Evolutionary conservation across 495 filamentous ascomycete genomes (phyloP).

Genomic region (Oleoguttula mirabilis): DNA sequence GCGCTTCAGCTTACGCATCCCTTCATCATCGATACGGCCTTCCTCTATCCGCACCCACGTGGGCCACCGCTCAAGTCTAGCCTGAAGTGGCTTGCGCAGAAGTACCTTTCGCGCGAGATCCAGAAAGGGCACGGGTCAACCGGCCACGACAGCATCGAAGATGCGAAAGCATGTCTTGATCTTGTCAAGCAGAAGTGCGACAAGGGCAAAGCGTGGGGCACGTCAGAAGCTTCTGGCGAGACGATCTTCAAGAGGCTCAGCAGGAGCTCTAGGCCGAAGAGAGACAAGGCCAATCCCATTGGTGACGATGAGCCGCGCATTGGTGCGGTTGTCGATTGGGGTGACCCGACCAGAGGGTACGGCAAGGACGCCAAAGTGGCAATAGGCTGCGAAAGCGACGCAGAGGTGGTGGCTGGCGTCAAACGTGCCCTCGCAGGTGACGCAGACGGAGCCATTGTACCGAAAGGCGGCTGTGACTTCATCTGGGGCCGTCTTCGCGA

Average conservation of each 20-base stretch:
- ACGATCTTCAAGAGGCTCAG: conserved; percentile 75
- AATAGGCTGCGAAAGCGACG: conserved; percentile 64
- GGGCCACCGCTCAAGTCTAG: conserved; percentile 62
- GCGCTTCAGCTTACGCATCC: conserved; percentile 81
- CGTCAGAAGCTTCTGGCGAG: conserved; percentile 59
- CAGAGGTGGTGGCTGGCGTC: conserved; percentile 59
- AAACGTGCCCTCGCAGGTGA: conserved; percentile 41
- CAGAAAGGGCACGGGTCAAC: conserved; percentile 56
- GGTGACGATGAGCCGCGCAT: conserved; percentile 43
- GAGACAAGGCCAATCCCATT: conserved; percentile 36
- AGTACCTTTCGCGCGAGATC: conserved; percentile 71
- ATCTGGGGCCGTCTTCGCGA: conserved; percentile 80
- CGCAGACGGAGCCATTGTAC: conserved; percentile 49
- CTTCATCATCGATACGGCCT: conserved; percentile 78
- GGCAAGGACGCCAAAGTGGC: conserved; percentile 57
- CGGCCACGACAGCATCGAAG: conserved; percentile 87
- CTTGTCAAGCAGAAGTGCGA: conserved; percentile 92
- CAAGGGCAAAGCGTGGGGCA: conserved; percentile 73
- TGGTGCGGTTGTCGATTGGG: conserved; percentile 82
- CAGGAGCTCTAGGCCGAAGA: conserved; percentile 42
- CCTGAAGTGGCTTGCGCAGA: conserved; percentile 71
- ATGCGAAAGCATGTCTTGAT: conserved; percentile 79
- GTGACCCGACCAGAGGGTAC: conserved; percentile 59
- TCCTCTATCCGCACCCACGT: conserved; percentile 73
- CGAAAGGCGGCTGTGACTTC: conserved; percentile 67